phyloP scores from a whole-genome alignment of 352 stramenopile species.

The Pythium chondricola region DNA sequence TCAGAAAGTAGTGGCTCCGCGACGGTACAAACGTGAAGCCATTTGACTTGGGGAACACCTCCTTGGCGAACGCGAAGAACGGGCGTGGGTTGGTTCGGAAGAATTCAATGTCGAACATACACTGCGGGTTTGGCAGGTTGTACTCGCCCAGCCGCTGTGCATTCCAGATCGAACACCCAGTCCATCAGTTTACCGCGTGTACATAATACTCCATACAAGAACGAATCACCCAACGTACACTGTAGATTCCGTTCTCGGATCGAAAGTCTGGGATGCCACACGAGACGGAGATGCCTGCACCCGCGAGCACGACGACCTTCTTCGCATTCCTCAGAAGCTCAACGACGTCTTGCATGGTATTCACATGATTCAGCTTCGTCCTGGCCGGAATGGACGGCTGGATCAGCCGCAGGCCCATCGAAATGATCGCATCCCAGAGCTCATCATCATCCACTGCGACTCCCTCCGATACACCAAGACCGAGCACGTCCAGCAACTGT shows the following conservation, averaged over 20 bases:
- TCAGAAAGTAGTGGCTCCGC: conserved; percentile 95
- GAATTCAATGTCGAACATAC: conserved; percentile 95
- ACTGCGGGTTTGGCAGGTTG: conserved; percentile 79
- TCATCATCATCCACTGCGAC: conserved; percentile 75
- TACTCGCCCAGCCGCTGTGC: conserved; percentile 67
- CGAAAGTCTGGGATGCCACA: conserved; percentile 99
- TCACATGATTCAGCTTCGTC: conserved; percentile 25
- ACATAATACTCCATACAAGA: too few relatives aligned
- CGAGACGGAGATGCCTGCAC: conserved; percentile 94
- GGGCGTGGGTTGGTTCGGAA: conserved; percentile 94
- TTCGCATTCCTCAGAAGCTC: conserved; percentile 61
- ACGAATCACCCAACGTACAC: too few relatives aligned
- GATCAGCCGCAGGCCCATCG: conserved; percentile 79
- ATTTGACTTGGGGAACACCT: conserved; percentile 74
- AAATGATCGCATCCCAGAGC: conserved; percentile 80
- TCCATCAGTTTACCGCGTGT: background rate
- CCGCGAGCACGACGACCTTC: conserved; percentile 91
- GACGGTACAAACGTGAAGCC: conserved; percentile 83
- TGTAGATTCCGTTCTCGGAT: conserved; percentile 89
- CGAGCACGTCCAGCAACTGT: conserved; percentile 75
- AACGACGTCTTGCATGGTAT: conserved; percentile 70
- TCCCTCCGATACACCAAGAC: conserved; percentile 70
- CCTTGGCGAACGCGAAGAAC: conserved; percentile 97
- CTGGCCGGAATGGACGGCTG: conserved; percentile 45
- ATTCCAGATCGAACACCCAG: background rate